Evolutionary conservation across 495 filamentous ascomycete genomes (phyloP).

Genomic region (Ascodesmis nigricans): DNA sequence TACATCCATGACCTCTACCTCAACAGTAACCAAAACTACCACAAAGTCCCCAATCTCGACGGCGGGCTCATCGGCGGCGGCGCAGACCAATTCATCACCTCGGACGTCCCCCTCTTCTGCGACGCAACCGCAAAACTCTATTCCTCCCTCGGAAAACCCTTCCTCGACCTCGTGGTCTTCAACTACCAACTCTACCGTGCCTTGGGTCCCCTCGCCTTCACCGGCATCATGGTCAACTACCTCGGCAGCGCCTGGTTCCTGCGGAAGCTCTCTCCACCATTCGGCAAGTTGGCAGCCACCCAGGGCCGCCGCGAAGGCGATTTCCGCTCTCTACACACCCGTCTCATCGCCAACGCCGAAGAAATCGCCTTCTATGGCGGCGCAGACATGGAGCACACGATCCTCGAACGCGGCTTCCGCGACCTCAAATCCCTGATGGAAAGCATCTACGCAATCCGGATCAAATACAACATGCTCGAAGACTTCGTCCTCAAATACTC

Average conservation of each 20-base stretch:
- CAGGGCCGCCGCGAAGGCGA: conserved; percentile 87
- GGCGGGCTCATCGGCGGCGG: conserved; percentile 66
- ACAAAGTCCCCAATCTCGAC: conserved; percentile 84
- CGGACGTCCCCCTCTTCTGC: conserved; percentile 90
- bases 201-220: conserved; percentile 68
- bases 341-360: conserved; percentile 89
- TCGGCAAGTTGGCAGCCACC: conserved; percentile 87
- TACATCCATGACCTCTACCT: conserved; percentile 98
- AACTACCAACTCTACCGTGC: conserved; percentile 91
- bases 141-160: conserved; percentile 86
- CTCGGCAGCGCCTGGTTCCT: conserved; percentile 77
- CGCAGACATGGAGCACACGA: conserved; percentile 73
- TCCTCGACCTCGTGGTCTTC: conserved; percentile 89
- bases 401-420: conserved; percentile 74
- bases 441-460: conserved; percentile 57
- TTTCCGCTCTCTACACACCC: conserved; percentile 64
- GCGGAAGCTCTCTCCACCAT: conserved; percentile 70
- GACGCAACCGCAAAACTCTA: conserved; percentile 79
- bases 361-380: conserved; percentile 98
- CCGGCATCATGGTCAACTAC: conserved; percentile 73
- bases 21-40: conserved; percentile 82
- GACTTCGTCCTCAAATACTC: conserved; percentile 96
- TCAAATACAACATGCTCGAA: conserved; percentile 95
- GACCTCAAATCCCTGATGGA: conserved; percentile 90
- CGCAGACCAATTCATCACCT: conserved; percentile 92